These are phyloP conservation scores for Lippia alba DNA, from an alignment of 305 asterid species.

Conservation along the genomic window DNA sequence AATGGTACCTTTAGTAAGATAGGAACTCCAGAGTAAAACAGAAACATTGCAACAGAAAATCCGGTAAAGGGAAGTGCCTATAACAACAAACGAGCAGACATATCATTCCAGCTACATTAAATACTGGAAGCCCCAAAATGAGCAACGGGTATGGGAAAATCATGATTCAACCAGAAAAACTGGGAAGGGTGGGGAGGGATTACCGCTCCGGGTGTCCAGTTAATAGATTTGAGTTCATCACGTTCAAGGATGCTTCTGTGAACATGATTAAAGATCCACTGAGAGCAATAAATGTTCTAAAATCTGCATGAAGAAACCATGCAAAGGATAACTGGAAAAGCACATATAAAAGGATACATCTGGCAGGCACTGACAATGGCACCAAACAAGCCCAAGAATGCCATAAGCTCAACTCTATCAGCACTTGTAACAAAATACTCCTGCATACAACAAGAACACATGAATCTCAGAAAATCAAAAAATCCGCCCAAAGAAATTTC, in stretches of 20 bases:
- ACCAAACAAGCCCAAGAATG: slow-evolving; percentile 94
- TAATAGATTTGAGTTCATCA: slow-evolving; percentile 76
- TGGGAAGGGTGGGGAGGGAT: slow-evolving; percentile 39
- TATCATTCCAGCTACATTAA: slow-evolving; percentile 20
- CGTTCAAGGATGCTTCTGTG: slow-evolving; percentile 86
- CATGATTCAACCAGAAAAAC: neutral
- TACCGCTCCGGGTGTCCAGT: slow-evolving; percentile 86
- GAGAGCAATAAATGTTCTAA: neutral
- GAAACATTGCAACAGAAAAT: slow-evolving; percentile 90
- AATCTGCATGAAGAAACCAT: slow-evolving; percentile 19
- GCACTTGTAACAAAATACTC: slow-evolving; percentile 92
- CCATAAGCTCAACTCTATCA: slow-evolving; percentile 93
- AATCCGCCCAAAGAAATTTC: too few relatives aligned
- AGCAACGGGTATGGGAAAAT: neutral
- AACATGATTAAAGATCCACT: slow-evolving; percentile 47
- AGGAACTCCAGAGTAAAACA: slow-evolving; percentile 89
- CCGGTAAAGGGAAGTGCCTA: slow-evolving; percentile 91
- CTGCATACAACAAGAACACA: slow-evolving; percentile 51
- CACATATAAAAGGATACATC: slow-evolving; percentile 67
- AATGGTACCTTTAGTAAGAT: slow-evolving; percentile 73
- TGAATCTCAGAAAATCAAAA: neutral
- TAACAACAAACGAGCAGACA: slow-evolving; percentile 32
- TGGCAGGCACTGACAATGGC: slow-evolving; percentile 86
- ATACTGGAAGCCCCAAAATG: too few relatives aligned
- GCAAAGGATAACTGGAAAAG: slow-evolving; percentile 16